Evolutionary conservation across 108 stramenopile species (phyloP).

Genomic region (Schizochytrium sp.): DNA sequence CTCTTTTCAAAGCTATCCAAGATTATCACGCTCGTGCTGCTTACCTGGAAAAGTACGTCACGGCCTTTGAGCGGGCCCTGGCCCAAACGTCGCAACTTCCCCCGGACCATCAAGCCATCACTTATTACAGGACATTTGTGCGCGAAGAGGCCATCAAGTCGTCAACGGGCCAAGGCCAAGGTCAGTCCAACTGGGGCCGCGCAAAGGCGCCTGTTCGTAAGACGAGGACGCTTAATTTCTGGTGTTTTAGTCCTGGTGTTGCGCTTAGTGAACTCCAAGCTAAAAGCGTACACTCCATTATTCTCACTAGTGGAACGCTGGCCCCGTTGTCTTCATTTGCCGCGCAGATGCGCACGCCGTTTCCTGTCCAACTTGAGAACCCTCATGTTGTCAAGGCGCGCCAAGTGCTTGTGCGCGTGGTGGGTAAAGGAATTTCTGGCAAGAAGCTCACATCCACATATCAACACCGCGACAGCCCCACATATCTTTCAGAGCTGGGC

Average conservation of each 20-base stretch:
- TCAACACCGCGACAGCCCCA: conserved; percentile 64
- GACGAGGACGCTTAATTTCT: conserved; percentile 69
- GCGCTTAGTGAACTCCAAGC: conserved; percentile 78
- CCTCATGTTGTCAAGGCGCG: conserved; percentile 74
- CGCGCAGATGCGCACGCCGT: conserved; percentile 75
- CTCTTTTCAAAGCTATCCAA: not conserved
- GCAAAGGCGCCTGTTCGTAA: conserved; percentile 41
- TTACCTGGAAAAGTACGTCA: conserved; percentile 10
- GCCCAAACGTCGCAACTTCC: conserved; percentile 63
- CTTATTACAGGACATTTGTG: conserved; percentile 44
- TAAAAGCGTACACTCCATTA: conserved; percentile 68
- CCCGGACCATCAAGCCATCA: conserved; percentile 67
- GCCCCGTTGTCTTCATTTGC: conserved; percentile 80
- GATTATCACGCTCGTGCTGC: not conserved
- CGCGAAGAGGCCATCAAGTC: not conserved
- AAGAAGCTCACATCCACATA: conserved; percentile 70
- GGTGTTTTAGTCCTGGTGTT: conserved; percentile 92
- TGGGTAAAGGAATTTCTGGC: conserved; percentile 69
- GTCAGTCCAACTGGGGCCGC: not conserved
- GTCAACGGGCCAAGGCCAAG: not conserved
- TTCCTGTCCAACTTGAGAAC: conserved; percentile 78
- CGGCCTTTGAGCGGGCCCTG: conserved; percentile 67
- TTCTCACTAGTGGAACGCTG: conserved; percentile 90
- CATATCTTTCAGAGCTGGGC: conserved; percentile 82
- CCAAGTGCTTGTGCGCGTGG: conserved; percentile 74